phyloP scores from a whole-genome alignment of 495 filamentous ascomycete species.

The Penicillium coprophilum region DNA sequence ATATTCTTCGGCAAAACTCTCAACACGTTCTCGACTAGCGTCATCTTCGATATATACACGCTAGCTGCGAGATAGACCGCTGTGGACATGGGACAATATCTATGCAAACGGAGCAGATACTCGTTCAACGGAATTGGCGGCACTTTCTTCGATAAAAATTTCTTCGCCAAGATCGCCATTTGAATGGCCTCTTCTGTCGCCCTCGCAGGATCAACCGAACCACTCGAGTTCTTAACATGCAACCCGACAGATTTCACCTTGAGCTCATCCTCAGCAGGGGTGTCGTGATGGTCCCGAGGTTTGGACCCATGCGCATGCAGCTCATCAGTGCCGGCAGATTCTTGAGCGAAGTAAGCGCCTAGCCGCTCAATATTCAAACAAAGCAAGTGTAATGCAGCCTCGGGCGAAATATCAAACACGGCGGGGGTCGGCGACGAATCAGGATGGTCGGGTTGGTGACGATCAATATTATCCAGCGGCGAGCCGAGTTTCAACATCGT shows the following conservation, averaged over 20 bases:
- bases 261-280: constrained; percentile 30
- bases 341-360: constrained; percentile 66
- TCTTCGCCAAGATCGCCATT: constrained; percentile 64
- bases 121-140: constrained; percentile 79
- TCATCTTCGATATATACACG: constrained; percentile 81
- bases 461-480: background rate
- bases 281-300: constrained; percentile 58
- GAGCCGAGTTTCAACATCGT: constrained; percentile 21
- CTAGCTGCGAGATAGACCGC: constrained; percentile 92
- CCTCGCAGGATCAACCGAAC: constrained; percentile 1
- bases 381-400: constrained; percentile 77
- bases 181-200: constrained; percentile 23
- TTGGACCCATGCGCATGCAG: constrained; percentile 47
- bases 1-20: constrained; percentile 77
- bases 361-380: constrained; percentile 70
- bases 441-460: constrained; percentile 4
- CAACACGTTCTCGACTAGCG: constrained; percentile 68
- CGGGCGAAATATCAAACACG: constrained; percentile 69
- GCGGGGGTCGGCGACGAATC: constrained; percentile 11
- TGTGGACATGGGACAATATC: constrained; percentile 93
- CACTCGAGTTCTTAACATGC: constrained; percentile 25
- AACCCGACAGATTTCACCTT: constrained; percentile 28
- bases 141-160: constrained; percentile 86
- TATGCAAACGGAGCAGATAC: constrained; percentile 83
- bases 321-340: constrained; percentile 41